Evolutionary conservation across 1,284 basidiomycete species (phyloP).

Genomic region (Heterobasidion occidentale): DNA sequence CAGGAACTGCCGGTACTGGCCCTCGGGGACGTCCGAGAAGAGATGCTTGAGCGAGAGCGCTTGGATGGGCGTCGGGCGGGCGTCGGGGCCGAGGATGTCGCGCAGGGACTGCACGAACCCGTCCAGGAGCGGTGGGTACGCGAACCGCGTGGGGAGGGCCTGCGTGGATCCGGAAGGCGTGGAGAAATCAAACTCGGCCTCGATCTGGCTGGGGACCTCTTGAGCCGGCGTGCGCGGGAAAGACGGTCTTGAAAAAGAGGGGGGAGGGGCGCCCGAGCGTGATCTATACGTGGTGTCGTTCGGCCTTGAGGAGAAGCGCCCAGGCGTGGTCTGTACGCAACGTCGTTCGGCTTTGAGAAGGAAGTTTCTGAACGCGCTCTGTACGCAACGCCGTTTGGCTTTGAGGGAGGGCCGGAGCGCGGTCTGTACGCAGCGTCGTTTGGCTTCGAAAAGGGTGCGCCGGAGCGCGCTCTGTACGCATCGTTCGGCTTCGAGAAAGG

Average conservation of each 20-base stretch:
- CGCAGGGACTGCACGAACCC: slow-evolving; percentile 50
- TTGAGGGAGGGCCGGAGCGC: too few species aligned
- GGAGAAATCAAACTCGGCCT: slow-evolving; percentile 32
- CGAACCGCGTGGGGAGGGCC: slow-evolving; percentile 31
- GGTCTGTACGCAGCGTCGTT: too few species aligned
- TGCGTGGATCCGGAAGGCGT: slow-evolving; percentile 15
- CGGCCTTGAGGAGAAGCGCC: not conserved
- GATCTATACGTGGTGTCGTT: not conserved
- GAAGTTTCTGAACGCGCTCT: too few species aligned
- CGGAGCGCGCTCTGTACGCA: too few species aligned
- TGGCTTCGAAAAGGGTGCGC: too few species aligned
- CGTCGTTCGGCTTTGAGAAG: too few species aligned
- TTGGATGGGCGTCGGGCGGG: slow-evolving; percentile 69
- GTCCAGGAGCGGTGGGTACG: slow-evolving; percentile 60
- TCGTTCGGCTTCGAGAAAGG: too few species aligned
- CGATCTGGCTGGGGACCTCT: slow-evolving; percentile 12
- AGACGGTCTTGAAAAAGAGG: not conserved
- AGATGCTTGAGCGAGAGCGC: slow-evolving; percentile 57
- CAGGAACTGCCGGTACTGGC: slow-evolving; percentile 47
- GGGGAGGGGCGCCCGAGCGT: not conserved
- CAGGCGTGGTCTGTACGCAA: too few species aligned
- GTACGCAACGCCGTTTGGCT: too few species aligned
- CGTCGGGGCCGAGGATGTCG: slow-evolving; percentile 45
- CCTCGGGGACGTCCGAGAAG: slow-evolving; percentile 22
- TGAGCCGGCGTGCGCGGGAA: not conserved